Conservation (phyloP, 176 grass and related monocot species). For the Aegilops longissima region DNA sequence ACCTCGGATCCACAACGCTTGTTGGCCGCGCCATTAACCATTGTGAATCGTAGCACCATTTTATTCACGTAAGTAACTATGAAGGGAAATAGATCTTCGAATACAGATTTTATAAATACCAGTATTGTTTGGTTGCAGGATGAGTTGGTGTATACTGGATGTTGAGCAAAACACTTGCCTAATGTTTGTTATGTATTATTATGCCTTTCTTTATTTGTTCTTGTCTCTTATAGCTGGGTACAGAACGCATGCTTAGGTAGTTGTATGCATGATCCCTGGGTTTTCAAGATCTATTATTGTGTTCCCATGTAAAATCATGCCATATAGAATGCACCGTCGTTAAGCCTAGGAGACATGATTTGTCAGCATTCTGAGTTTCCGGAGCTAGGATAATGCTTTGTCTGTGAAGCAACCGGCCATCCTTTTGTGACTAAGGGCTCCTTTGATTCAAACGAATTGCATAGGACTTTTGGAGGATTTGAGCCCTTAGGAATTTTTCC, state of each 20-base stretch:
- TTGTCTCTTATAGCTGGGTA: too few species aligned
- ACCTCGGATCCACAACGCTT: not conserved
- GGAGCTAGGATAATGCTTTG: not conserved
- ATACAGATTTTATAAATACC: not conserved
- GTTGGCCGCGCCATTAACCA: not conserved
- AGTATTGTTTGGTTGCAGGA: slow-evolving; percentile 2
- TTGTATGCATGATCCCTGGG: not conserved
- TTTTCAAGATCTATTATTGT: not conserved
- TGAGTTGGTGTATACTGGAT: not conserved
- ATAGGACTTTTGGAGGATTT: too few species aligned
- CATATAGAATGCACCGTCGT: not conserved
- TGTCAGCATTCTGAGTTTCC: not conserved
- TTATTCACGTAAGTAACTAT: not conserved
- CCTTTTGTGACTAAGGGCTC: not conserved
- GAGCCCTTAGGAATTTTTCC: too few species aligned
- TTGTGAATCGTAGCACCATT: not conserved
- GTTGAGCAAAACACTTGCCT: not conserved
- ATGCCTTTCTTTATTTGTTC: not conserved
- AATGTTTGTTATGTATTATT: not conserved
- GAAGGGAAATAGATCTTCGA: not conserved
- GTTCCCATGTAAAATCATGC: not conserved
- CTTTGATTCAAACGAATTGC: too few species aligned
- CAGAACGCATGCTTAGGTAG: not conserved
- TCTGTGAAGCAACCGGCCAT: slow-evolving; percentile 7
- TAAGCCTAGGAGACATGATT: not conserved